phyloP scores from a whole-genome alignment of 23 red algal species.

The Gracilaria gracilis region DNA sequence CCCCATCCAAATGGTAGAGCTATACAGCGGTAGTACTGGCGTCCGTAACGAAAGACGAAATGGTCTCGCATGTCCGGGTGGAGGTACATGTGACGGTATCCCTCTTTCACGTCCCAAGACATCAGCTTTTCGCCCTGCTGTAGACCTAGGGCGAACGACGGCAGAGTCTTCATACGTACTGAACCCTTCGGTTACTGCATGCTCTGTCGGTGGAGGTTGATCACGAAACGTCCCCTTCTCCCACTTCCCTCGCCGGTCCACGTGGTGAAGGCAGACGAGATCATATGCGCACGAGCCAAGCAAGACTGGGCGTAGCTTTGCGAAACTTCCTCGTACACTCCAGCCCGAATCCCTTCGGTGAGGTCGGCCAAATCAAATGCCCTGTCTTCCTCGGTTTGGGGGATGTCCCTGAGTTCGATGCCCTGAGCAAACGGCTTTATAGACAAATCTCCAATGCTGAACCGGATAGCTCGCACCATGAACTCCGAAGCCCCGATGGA shows the following conservation, averaged over 20 bases:
- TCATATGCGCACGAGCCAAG: neutral
- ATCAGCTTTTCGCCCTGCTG: slow-evolving; percentile 27
- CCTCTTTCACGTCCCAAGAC: slow-evolving; percentile 53
- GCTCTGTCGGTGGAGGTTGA: neutral
- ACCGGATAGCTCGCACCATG: slow-evolving; percentile 10
- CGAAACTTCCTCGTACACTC: slow-evolving; percentile 15
- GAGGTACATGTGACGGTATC: slow-evolving; percentile 32
- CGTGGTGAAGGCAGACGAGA: slow-evolving; percentile 24
- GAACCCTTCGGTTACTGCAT: neutral
- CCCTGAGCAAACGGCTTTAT: slow-evolving; percentile 22
- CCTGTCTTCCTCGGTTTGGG: slow-evolving; percentile 16
- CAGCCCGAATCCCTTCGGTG: neutral
- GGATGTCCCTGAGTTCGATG: neutral
- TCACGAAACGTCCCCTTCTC: slow-evolving; percentile 22
- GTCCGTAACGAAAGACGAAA: slow-evolving; percentile 17
- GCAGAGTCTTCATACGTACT: slow-evolving; percentile 22
- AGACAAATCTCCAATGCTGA: slow-evolving; percentile 29
- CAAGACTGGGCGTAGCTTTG: neutral
- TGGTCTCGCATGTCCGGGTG: slow-evolving; percentile 27
- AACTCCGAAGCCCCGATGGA: slow-evolving; percentile 32
- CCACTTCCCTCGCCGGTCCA: neutral
- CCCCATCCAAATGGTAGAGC: no score
- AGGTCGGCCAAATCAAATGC: slow-evolving; percentile 16
- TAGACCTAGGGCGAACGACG: neutral
- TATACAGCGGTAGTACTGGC: neutral